Evolutionary conservation across 2,329 filamentous ascomycete species (phyloP).

Genomic region (Cercospora zeae-maydis): DNA sequence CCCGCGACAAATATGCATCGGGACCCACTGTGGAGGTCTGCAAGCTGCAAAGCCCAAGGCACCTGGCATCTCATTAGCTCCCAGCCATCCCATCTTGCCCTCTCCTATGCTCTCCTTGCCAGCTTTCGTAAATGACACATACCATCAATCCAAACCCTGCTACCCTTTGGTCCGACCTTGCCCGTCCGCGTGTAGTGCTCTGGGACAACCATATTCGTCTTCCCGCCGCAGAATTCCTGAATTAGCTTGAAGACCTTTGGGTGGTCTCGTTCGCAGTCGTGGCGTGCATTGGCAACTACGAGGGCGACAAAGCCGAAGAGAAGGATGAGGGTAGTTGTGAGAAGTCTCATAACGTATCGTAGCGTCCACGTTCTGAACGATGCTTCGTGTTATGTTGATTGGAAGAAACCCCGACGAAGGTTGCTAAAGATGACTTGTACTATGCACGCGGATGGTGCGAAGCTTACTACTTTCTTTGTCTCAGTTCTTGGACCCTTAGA

Average conservation of each 20-base stretch:
- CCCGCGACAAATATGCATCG: not conserved
- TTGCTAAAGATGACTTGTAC: not conserved
- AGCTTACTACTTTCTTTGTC: not conserved
- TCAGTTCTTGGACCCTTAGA: not conserved
- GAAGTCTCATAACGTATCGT: not conserved
- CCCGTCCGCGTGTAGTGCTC: not conserved
- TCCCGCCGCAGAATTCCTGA: not conserved
- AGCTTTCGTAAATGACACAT: not conserved
- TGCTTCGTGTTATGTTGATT: not conserved
- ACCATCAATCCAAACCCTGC: not conserved
- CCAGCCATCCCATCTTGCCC: too few species aligned
- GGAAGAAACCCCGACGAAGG: not conserved
- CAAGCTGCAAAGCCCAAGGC: not conserved
- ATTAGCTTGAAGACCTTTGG: not conserved
- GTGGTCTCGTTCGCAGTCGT: not conserved
- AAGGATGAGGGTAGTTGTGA: not conserved
- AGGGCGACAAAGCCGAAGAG: not conserved
- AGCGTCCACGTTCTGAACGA: not conserved
- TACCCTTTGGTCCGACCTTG: not conserved
- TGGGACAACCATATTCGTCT: not conserved
- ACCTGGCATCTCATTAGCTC: conserved; percentile 19
- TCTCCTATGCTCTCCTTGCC: not conserved
- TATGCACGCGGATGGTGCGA: too few species aligned
- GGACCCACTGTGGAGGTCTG: not conserved
- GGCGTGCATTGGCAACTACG: not conserved